Base-by-base conservation (phyloP, 495 filamentous ascomycete genomes). In the Aspergillus biplanus region DNA sequence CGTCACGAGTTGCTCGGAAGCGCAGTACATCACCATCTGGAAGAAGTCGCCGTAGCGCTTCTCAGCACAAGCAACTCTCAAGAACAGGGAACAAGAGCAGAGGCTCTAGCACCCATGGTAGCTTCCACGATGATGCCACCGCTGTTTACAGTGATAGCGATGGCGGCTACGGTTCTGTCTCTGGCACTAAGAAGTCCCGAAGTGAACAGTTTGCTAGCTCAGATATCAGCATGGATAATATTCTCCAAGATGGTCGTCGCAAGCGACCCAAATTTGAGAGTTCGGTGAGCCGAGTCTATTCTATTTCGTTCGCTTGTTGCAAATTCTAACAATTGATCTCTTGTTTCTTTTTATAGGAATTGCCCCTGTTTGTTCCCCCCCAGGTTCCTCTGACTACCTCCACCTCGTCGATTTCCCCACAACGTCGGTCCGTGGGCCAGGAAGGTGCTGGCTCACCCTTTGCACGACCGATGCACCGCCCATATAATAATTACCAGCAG, bases 181-280 rank as follows among this genome's bases (percentile, higher is more conserved):
- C 83, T 34, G 83, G 85, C 71, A 90, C 90, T 58, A 88, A 89
- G 63, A 89, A 87, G 67, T 81, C 86, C 65, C 91, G 87, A 70
- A 86, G 81, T 64, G 93, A 97, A 69, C 88, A 90, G 55, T 81
- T 96, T 61, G 91, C 89, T n/a, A 96, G 91, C 71, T 93, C 95
- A 5, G 95, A 98, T 61, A 99, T 99, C 70, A 97, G 93, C 74
- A 84, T 97, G 65, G 92, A 96, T 61, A 99, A 99, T 70, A 98
- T 99, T 76, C 90, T 99, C 59, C 93, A 98, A 76, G 95, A 96
- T 69, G 92, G 92, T 65, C 88, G 95, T 75, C 87, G 95, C 65
- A 97, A 99, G 83, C 87, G 92, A 71, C 91, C 95, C 64, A 97
- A 97, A 80, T 99, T 99, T 73, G 92, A 97, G 67, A 97, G 93